A percentile compares a stretch with the other conserved stretches of the same genome.
These are phyloP conservation scores for Anacardium occidentale DNA, from an alignment of 345 rosid genomes.

Conservation along the genomic window DNA sequence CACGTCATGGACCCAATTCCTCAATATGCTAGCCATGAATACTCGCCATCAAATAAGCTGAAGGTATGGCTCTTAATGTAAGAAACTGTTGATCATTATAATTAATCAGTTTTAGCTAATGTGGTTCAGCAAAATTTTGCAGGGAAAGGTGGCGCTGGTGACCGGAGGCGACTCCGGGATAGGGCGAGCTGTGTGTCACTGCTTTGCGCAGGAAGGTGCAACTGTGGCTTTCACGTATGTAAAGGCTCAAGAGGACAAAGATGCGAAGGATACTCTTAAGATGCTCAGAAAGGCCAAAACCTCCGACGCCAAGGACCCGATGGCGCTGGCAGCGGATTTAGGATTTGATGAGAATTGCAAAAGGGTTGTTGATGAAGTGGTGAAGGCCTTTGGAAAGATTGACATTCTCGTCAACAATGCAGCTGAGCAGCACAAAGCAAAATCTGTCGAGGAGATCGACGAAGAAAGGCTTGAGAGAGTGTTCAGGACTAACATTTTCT, in stretches of 20 bases:
- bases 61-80: slow-evolving; percentile 25
- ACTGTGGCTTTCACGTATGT: slow-evolving; percentile 73
- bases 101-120: background rate
- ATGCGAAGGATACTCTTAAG: slow-evolving; percentile 53
- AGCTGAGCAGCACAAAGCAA: slow-evolving; percentile 57
- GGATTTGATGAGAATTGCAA: slow-evolving; percentile 73
- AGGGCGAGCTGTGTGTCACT: slow-evolving; percentile 62
- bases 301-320: slow-evolving; percentile 58
- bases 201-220: slow-evolving; percentile 64
- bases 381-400: slow-evolving; percentile 52
- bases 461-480: slow-evolving; percentile 65
- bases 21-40: slow-evolving; percentile 42
- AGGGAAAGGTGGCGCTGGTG: slow-evolving; percentile 77
- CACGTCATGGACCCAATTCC: slow-evolving; percentile 69
- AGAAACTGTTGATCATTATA: no score
- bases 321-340: slow-evolving; percentile 53
- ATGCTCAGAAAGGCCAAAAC: slow-evolving; percentile 48
- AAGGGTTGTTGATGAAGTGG: slow-evolving; percentile 57
- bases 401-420: slow-evolving; percentile 75
- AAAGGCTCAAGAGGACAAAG: slow-evolving; percentile 63
- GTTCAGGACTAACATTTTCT: slow-evolving; percentile 68
- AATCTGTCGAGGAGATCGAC: slow-evolving; percentile 61
- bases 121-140: background rate
- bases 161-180: slow-evolving; percentile 89
- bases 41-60: slow-evolving; percentile 69